phyloP scores from a whole-genome alignment of 202 grass and related monocot genomes.

The Cymbopogon flexuosus region DNA sequence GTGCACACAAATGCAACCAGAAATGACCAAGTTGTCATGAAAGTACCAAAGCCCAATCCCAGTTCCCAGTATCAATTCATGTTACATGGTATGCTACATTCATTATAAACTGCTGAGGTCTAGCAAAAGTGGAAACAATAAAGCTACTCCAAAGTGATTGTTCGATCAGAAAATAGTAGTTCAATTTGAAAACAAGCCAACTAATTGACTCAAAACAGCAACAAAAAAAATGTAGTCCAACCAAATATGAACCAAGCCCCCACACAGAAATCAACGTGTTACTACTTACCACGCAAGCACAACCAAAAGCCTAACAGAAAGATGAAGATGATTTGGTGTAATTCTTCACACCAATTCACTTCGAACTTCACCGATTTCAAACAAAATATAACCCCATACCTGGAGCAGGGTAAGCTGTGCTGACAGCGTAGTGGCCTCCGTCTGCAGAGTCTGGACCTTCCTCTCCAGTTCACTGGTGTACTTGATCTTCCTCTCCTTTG shows the following conservation, averaged over 20 bases:
- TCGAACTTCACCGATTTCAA: not conserved
- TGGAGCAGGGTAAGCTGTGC: conserved; percentile 85
- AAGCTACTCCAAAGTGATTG: not conserved
- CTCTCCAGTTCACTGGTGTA: conserved; percentile 79
- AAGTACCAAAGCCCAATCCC: not conserved
- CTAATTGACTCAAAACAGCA: not conserved
- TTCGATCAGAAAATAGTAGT: not conserved
- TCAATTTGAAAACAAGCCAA: conserved; percentile 4
- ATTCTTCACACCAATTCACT: not conserved
- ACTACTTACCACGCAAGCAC: not conserved
- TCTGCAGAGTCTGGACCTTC: conserved; percentile 91
- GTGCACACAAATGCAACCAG: not conserved
- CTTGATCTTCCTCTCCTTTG: conserved; percentile 87
- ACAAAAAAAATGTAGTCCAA: not conserved
- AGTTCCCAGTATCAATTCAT: not conserved
- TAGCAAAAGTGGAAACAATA: not conserved
- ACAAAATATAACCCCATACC: conserved; percentile 38
- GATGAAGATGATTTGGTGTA: not conserved
- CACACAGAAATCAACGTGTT: not conserved
- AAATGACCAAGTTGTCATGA: not conserved
- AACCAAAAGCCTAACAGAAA: not conserved
- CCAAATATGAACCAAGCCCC: not conserved
- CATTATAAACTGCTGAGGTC: not conserved
- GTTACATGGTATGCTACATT: not conserved
- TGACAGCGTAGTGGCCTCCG: conserved; percentile 86